Evolutionary conservation across 1,284 basidiomycete genomes (phyloP).

Genomic region (Moniliophthora roreri): DNA sequence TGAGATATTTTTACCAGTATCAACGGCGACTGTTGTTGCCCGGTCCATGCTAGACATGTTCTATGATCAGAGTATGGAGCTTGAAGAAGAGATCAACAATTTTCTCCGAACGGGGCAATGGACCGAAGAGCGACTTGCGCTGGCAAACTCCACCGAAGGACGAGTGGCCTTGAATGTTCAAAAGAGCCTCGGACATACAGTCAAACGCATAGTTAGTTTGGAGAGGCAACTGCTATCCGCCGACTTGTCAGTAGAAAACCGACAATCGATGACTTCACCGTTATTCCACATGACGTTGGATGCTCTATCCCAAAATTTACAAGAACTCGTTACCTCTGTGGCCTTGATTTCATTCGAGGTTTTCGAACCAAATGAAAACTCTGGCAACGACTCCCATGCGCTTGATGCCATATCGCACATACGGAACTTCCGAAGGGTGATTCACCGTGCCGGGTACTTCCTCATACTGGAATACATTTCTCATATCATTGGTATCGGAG

Average conservation of each 20-base stretch:
- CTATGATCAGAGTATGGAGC: slow-evolving; percentile 21
- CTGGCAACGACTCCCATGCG: not conserved
- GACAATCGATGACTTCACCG: too few relatives aligned
- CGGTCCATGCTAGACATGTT: slow-evolving; percentile 33
- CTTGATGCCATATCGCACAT: slow-evolving; percentile 21
- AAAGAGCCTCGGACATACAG: slow-evolving; percentile 10
- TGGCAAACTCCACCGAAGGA: not conserved
- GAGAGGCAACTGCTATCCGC: not conserved
- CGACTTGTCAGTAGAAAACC: too few relatives aligned
- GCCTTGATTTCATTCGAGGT: not conserved
- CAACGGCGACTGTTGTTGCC: slow-evolving; percentile 29
- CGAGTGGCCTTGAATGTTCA: slow-evolving; percentile 13
- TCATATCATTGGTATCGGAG: slow-evolving; percentile 12
- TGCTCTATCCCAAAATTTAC: too few relatives aligned
- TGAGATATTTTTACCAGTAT: slow-evolving; percentile 15
- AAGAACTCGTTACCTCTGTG: too few relatives aligned
- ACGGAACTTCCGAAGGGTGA: slow-evolving; percentile 21
- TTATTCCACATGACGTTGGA: too few relatives aligned
- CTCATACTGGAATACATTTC: slow-evolving; percentile 29
- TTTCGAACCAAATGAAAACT: not conserved
- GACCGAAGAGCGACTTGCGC: slow-evolving; percentile 5
- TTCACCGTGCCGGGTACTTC: slow-evolving; percentile 31
- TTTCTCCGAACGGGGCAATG: slow-evolving; percentile 15
- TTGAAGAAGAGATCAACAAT: slow-evolving; percentile 22
- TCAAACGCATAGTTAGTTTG: not conserved